Evolutionary conservation across 306 rosid genomes (phyloP).

Genomic region (Trifolium pratense): DNA sequence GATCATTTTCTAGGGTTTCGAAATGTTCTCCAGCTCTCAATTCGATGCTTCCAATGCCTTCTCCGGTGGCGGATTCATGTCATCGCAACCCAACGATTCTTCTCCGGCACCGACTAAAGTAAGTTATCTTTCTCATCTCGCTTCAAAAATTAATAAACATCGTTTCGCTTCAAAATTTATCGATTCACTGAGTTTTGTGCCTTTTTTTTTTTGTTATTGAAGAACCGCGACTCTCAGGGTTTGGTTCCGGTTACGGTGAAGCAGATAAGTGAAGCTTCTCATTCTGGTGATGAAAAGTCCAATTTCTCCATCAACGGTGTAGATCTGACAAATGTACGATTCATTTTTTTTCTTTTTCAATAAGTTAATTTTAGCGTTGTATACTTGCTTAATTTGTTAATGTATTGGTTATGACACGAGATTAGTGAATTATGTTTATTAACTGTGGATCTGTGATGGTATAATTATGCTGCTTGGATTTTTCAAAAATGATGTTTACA

Average conservation of each 20-base stretch:
- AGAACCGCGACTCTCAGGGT: conserved; percentile 79
- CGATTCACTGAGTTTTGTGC: conserved; percentile 8
- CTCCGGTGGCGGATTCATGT: conserved; percentile 69
- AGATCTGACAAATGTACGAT: conserved; percentile 75
- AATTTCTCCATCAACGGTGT: conserved; percentile 72
- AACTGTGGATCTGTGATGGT: background rate
- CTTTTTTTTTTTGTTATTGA: conserved; percentile 1
- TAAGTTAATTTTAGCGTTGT: background rate
- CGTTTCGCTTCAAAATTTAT: background rate
- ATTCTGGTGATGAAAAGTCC: conserved; percentile 85
- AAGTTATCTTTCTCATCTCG: conserved; percentile 28
- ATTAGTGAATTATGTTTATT: background rate
- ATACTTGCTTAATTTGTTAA: background rate
- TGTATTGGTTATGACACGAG: background rate
- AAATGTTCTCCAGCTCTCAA: conserved; percentile 79
- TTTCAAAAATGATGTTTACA: background rate
- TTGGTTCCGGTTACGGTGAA: conserved; percentile 87
- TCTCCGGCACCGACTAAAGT: conserved; percentile 63
- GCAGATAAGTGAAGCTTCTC: conserved; percentile 83
- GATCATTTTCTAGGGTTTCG: conserved; percentile 46
- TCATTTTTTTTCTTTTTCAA: background rate
- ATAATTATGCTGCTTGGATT: background rate
- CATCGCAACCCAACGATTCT: conserved; percentile 67
- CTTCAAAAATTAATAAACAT: background rate
- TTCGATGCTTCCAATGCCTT: conserved; percentile 61